Evolutionary conservation across 257 asterid genomes (phyloP), one percentile per base, ranked within the genome.

Genomic region (Solanum etuberosum): DNA sequence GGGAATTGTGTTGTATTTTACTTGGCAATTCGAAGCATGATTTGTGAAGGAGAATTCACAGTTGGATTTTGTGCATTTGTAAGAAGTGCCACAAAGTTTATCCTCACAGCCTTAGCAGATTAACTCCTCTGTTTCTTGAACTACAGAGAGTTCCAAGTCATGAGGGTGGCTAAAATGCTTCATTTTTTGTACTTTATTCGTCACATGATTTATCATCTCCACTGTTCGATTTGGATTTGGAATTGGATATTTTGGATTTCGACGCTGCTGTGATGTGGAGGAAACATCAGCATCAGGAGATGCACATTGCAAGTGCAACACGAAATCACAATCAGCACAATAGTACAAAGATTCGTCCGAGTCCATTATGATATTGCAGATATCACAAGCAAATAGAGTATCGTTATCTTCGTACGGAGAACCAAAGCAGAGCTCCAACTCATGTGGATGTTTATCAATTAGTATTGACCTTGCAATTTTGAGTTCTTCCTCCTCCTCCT

Each of bases 311-410:
- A 90, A 76, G 74, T 90, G 92, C 21, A 68, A 83, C 72, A 71
- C 91, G 68, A 85, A 87, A 61, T 88, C 90, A 48, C 93, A 91
- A 20, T 20, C 85, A 15, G 25, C 51, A 37, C 93, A 88, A 16
- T 83, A 85, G 37, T 88, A 90, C 65, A 76, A 12, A 74, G 92
- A 90, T 13, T 31, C 72, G 9, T 43, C 65, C 3, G 6, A 31
- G 15, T 76, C 43, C 84, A 86, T 83, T 10, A 4, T 42, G 14
- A 80, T 70, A 15, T 18, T 9, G 54, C 92, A 91, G 5, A 87
- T 6, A 48, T 88, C 86, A 34, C 92, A 91, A 13, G 5, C 35
- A 34, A 27, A 88, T 9, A 20, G 42, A 0, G 59, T 32, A 67
- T 83, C 54, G 7, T 48, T 48, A 13, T 76, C 32, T 25, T 78